Evolutionary conservation across 1,284 basidiomycete species (phyloP), one percentile per base, ranked within the genome.

Genomic region (Polyporus tsugae): DNA sequence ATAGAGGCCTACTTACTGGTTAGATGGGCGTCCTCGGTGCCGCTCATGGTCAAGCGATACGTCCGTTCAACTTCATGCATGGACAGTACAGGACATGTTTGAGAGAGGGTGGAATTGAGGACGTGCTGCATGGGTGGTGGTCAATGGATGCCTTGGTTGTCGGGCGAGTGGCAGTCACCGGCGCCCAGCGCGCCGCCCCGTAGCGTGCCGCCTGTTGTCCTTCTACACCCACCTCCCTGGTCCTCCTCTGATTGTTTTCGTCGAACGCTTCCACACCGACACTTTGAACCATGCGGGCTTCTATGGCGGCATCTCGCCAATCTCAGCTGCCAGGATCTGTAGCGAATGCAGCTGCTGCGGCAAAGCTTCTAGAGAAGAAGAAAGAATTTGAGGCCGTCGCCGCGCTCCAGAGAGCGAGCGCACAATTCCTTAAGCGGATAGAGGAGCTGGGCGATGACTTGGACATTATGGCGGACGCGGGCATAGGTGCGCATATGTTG

Each of bases 341-440:
- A 6, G 82, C 81, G 36, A 84, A 82, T 65, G 83, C 86, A 0
- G 85, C 86, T 0, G 83, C 86, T 2, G 73, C 80, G 2, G 82
- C 86, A 13, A 89, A 89, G 72, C 82, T 92, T 42, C 67, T 83
- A 1, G 92, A 94, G 75, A 94, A 93, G 82, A 93, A 92, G 82
- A 93, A 92, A 75, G 92, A 94, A 77, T 87, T 83, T 63, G 91
- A 93, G 66, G 91, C 90, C 0, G 89, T 93, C n/a, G 84, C 86
- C 25, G 91, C 91, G 3, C 82, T 94, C 13, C 90, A 93, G 73
- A 83, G 83, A 64, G 86, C 90, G 0, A 90, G 87, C 64, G 78
- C 84, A 15, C 79, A 89, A 49, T 92, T 91, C 75, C 81, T 91
- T 17, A 86, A 88, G 75, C 86, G 91, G 11, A 87, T 94, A 52